These are phyloP conservation scores for Chytriomyces hyalinus DNA, from an alignment of 192 early-diverging fungal species.

Conservation along the genomic window DNA sequence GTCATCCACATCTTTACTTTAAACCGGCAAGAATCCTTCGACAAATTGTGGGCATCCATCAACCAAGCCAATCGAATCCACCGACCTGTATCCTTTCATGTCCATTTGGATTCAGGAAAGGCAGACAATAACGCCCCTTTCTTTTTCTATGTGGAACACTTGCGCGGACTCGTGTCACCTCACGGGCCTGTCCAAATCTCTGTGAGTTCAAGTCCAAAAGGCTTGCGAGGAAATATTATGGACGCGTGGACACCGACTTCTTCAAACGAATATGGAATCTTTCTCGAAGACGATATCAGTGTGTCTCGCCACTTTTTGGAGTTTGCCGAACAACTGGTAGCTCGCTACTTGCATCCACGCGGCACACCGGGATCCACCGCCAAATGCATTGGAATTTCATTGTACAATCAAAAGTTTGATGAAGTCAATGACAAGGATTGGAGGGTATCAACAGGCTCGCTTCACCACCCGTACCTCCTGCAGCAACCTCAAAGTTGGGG, in stretches of 20 bases:
- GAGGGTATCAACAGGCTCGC: neutral
- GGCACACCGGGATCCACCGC: constrained; percentile 7
- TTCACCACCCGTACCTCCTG: constrained; percentile 24
- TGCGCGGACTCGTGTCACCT: constrained; percentile 19
- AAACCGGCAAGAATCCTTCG: constrained; percentile 33
- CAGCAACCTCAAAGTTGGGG: constrained; percentile 44
- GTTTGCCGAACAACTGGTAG: constrained; percentile 38
- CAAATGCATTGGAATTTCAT: constrained; percentile 35
- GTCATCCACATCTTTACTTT: constrained; percentile 37
- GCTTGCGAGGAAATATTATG: constrained; percentile 28
- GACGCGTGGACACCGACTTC: constrained; percentile 36
- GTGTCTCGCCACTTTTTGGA: constrained; percentile 43
- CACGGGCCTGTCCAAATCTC: constrained; percentile 26
- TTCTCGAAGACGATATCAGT: constrained; percentile 44
- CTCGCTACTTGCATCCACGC: constrained; percentile 28
- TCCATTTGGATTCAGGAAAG: constrained; percentile 29
- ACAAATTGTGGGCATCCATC: constrained; percentile 31
- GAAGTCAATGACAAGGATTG: constrained; percentile 36
- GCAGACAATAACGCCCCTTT: constrained; percentile 28
- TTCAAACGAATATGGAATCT: constrained; percentile 31
- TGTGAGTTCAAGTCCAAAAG: constrained; percentile 28
- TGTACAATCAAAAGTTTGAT: constrained; percentile 35
- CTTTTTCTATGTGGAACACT: constrained; percentile 27
- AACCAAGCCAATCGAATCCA: constrained; percentile 34
- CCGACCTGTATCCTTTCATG: constrained; percentile 16